phyloP scores from a whole-genome alignment of 2,329 filamentous ascomycete species.

The Ophiostoma australiae region DNA sequence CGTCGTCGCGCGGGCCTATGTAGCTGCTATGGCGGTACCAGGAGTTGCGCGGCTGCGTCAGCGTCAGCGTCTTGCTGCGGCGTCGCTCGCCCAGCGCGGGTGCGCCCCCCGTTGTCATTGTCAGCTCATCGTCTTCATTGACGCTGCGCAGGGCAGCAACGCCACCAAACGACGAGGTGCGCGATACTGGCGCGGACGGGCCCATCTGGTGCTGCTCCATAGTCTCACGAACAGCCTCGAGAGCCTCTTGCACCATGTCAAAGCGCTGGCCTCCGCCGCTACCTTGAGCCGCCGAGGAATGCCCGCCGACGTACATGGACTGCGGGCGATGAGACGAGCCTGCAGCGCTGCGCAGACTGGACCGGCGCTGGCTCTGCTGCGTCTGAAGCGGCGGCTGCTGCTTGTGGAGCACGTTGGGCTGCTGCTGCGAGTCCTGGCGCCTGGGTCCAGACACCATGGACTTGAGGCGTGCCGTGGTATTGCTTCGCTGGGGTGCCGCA shows the following conservation, averaged over 20 bases:
- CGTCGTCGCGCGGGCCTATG: conserved; percentile 23
- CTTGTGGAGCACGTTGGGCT: conserved; percentile 7
- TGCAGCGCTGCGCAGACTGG: neutral
- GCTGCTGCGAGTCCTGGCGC: neutral
- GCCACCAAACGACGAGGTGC: conserved; percentile 21
- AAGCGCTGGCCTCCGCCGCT: conserved; percentile 13
- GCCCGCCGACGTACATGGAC: neutral
- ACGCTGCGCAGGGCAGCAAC: conserved; percentile 21
- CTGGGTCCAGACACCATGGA: neutral
- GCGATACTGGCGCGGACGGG: conserved; percentile 8
- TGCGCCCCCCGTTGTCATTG: too few relatives aligned
- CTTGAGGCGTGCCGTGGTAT: neutral
- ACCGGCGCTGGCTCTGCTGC: conserved; percentile 3
- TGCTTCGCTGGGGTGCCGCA: conserved; percentile 3
- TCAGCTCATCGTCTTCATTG: conserved; percentile 21
- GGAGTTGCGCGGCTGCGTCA: neutral
- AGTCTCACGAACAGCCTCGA: conserved; percentile 21
- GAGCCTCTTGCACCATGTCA: conserved; percentile 23
- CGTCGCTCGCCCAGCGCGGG: neutral
- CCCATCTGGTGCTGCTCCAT: conserved; percentile 16
- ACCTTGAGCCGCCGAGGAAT: neutral
- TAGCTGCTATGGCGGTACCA: conserved; percentile 25
- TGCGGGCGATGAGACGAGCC: neutral
- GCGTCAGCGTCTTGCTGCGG: conserved; percentile 8
- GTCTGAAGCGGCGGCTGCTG: neutral